Base-by-base conservation (phyloP, 164 flowering plant genomes). In the Sextonia rubra region DNA sequence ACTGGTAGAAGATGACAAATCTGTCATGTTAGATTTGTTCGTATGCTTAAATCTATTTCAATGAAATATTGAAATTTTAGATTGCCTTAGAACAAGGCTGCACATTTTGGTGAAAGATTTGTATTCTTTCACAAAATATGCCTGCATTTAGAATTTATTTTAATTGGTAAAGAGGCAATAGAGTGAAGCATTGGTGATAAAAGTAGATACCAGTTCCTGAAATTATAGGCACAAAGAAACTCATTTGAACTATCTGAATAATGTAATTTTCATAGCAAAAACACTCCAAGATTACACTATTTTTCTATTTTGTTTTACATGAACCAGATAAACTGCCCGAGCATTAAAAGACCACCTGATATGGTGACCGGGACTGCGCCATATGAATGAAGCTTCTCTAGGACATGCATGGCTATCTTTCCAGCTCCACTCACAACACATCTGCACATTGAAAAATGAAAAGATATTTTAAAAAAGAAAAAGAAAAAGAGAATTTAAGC, bases 401-500 rank as follows among this genome's bases (percentile, higher is more conserved):
- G 69, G 69, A 96, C 97, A 81, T 96, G 97, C 94, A 96, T 80
- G 71, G 99, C 93, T 74, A 93, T 91, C 89, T 96, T 96, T 77
- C 99, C 99, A 64, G 92, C 92, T 61, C 99, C 99, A 83, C 95
- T 96, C 56, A 96, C 92, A 27, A 74, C 91, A 81, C 99, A 96
- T 83, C 99, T 96, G 86, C 64, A 74, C 26, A 61, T 47, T 29
- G 65, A 69, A 74, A 64, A 64, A 64, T 26, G 20, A 5, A 1
- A 27, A 27, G 5, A 27, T 37, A 37, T 37, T 37, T 7, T 1
- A 67, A 69, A 74, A 64, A 64, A 18, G 26, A 29, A 4, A 1
- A 26, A 26, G 5, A 27, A 29, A 64, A 17, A 0, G 1, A 20
- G n/a, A 20, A 52, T 52, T 52, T 52, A 11, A 17, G n/a, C 3